A percentile compares a stretch with the other conserved stretches of the same genome.
These are phyloP conservation scores for Pythium dissotocum DNA, from an alignment of 352 stramenopile genomes.

Conservation along the genomic window DNA sequence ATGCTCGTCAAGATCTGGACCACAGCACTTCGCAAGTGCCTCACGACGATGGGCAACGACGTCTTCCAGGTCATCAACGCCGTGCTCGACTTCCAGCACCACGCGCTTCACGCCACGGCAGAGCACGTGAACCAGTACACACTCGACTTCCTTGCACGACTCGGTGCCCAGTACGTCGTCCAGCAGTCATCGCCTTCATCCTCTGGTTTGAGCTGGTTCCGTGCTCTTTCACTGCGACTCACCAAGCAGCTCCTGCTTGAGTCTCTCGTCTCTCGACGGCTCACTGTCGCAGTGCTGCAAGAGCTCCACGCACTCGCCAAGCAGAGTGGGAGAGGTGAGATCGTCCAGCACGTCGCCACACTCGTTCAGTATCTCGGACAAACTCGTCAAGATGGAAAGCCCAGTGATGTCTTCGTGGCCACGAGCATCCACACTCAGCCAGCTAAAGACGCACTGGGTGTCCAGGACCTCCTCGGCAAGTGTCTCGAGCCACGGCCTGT, in stretches of 20 bases:
- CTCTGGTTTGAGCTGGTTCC: conserved; percentile 33
- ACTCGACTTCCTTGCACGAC: conserved; percentile 51
- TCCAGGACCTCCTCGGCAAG: conserved; percentile 36
- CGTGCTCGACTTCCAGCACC: conserved; percentile 59
- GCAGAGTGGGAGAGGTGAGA: conserved; percentile 20
- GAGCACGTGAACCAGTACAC: conserved; percentile 56
- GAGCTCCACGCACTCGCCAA: conserved; percentile 43
- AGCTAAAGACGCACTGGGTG: conserved; percentile 37
- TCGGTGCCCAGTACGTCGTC: conserved; percentile 39
- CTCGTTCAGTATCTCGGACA: conserved; percentile 38
- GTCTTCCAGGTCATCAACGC: conserved; percentile 52
- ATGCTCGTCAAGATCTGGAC: conserved; percentile 65
- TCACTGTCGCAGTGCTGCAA: conserved; percentile 41
- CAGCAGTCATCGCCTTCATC: conserved; percentile 7
- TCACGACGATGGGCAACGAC: conserved; percentile 37
- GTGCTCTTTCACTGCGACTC: conserved; percentile 42
- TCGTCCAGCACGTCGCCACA: conserved; percentile 39
- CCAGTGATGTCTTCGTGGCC: conserved; percentile 23
- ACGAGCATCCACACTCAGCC: conserved; percentile 35
- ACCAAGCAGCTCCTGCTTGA: conserved; percentile 62
- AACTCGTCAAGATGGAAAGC: background rate
- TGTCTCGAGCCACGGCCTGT: conserved; percentile 21
- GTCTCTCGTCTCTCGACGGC: conserved; percentile 43
- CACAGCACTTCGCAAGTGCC: conserved; percentile 46
- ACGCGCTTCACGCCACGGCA: conserved; percentile 28